Evolutionary conservation across 768 basidiomycete genomes (phyloP).

Genomic region (Boletus coccyginus): DNA sequence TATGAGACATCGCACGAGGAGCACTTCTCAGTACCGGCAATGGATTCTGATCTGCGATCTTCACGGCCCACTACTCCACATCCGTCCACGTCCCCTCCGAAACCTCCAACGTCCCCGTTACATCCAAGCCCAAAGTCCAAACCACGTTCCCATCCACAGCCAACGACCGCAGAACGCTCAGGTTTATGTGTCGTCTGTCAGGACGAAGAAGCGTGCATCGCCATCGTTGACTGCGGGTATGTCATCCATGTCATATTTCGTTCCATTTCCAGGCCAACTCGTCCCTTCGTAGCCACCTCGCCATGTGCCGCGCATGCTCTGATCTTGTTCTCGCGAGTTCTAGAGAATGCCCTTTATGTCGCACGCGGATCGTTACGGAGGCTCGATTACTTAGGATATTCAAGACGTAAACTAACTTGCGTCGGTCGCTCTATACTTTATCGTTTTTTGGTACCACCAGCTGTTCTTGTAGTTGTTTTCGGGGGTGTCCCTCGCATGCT

Average conservation of each 20-base stretch:
- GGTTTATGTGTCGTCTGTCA: conserved; percentile 92
- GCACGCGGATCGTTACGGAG: conserved; percentile 85
- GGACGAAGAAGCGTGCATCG: conserved; percentile 92
- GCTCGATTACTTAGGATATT: conserved; percentile 78
- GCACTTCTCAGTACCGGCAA: background rate
- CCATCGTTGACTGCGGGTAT: conserved; percentile 92
- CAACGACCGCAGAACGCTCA: conserved; percentile 47
- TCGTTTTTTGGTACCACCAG: background rate
- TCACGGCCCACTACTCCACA: conserved; percentile 15
- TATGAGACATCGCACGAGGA: conserved; percentile 5
- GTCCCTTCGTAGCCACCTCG: conserved; percentile 57
- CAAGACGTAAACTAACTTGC: conserved; percentile 35
- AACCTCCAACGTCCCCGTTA: conserved; percentile 29
- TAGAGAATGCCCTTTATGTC: conserved; percentile 86
- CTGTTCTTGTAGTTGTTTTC: background rate
- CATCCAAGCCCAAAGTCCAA: conserved; percentile 33
- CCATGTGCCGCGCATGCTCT: conserved; percentile 75
- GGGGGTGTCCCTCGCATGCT: background rate
- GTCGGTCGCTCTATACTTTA: background rate
- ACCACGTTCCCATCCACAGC: conserved; percentile 28
- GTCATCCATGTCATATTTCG: conserved; percentile 26
- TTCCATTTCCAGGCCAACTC: background rate
- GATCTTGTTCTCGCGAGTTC: conserved; percentile 77
- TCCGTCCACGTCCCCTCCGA: conserved; percentile 16
- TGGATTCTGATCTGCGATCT: background rate